Evolutionary conservation across 1,284 basidiomycete genomes (phyloP).

Genomic region (Microbotryomycetes sp.): DNA sequence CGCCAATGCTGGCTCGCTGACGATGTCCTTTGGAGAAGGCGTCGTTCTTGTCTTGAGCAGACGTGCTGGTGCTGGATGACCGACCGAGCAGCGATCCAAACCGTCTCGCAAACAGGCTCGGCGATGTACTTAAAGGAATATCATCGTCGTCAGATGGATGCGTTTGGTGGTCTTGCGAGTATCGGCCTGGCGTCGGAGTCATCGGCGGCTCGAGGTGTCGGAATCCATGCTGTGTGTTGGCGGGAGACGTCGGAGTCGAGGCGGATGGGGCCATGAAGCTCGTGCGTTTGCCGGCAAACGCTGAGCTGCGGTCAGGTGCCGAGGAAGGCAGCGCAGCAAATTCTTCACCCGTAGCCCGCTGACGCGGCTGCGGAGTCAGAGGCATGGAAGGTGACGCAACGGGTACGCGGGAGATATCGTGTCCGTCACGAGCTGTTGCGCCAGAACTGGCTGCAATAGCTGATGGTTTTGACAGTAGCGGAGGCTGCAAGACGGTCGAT

Average conservation of each 20-base stretch:
- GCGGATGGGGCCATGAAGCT: constrained; percentile 4
- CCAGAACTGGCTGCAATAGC: background rate
- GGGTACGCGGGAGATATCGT: constrained; percentile 4
- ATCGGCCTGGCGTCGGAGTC: constrained; percentile 5
- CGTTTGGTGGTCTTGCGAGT: background rate
- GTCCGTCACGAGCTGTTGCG: background rate
- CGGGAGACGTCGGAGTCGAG: constrained; percentile 3
- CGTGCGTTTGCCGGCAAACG: constrained; percentile 2
- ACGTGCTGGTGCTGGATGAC: constrained; percentile 18
- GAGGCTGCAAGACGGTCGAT: constrained; percentile 4
- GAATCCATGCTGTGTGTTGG: background rate
- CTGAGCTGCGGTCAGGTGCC: background rate
- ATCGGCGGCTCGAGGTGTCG: constrained; percentile 5
- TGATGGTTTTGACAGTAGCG: background rate
- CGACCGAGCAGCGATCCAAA: constrained; percentile 40
- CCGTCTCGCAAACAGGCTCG: constrained; percentile 34
- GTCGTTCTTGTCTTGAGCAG: constrained; percentile 11
- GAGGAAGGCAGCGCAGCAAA: constrained; percentile 14
- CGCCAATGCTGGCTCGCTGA: constrained; percentile 49
- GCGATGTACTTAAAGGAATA: constrained; percentile 7
- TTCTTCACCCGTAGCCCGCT: constrained; percentile 26
- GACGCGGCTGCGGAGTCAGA: constrained; percentile 27
- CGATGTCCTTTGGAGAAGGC: constrained; percentile 33
- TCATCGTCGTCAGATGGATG: constrained; percentile 18
- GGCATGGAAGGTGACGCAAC: constrained; percentile 16